phyloP scores from a whole-genome alignment of 805 yeast species.

The Ascoidea asiatica region DNA sequence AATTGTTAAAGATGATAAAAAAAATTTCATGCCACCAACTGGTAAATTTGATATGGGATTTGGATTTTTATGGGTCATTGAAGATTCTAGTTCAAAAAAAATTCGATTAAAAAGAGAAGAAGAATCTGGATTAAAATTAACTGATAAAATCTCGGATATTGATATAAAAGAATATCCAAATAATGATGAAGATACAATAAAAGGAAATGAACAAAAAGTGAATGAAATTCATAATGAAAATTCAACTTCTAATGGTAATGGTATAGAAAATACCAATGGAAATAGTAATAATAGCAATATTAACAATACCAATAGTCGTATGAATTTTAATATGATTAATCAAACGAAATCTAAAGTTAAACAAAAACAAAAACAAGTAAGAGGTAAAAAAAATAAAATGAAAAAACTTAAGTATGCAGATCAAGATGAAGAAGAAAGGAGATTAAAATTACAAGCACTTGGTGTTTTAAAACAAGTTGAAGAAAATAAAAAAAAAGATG shows the following conservation, averaged over 20 bases:
- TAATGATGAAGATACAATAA: not conserved
- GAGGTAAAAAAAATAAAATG: slow-evolving; percentile 79
- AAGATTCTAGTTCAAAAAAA: slow-evolving; percentile 30
- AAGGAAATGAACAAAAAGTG: slow-evolving; percentile 1
- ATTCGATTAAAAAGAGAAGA: slow-evolving; percentile 14
- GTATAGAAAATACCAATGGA: slow-evolving; percentile 8
- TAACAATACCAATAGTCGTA: no score
- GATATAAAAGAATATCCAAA: slow-evolving; percentile 13
- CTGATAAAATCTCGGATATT: slow-evolving; percentile 18
- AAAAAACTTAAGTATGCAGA: slow-evolving; percentile 82
- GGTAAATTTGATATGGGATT: slow-evolving; percentile 85
- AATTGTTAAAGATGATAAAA: slow-evolving; percentile 34
- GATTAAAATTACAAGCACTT: slow-evolving; percentile 59
- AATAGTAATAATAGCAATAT: not conserved
- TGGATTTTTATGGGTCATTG: slow-evolving; percentile 64
- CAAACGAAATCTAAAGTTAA: slow-evolving; percentile 5
- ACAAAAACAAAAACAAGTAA: slow-evolving; percentile 26
- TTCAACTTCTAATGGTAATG: slow-evolving; percentile 9
- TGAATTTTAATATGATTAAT: no score
- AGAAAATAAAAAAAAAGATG: slow-evolving; percentile 21
- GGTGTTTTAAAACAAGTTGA: slow-evolving; percentile 64
- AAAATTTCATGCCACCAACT: slow-evolving; percentile 54
- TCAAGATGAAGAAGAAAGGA: slow-evolving; percentile 84
- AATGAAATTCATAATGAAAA: slow-evolving; percentile 4
- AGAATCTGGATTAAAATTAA: slow-evolving; percentile 18